Conservation (phyloP, 768 basidiomycete genomes). For the Megacollybia marginata region DNA sequence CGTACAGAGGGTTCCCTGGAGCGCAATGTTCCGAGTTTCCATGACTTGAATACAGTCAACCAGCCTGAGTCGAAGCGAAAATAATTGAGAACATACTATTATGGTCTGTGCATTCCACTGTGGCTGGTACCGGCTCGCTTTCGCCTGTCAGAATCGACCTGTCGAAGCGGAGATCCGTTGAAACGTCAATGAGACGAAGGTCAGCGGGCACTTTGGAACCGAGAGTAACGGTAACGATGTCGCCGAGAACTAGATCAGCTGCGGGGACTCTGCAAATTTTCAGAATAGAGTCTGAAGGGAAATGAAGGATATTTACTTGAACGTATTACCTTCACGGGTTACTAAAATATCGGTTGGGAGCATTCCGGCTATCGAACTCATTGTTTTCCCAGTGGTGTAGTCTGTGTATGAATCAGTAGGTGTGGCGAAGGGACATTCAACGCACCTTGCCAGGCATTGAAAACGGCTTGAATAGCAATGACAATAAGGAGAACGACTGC, state of each 20-base stretch:
- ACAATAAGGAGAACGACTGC: slow-evolving; percentile 47
- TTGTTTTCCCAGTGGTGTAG: slow-evolving; percentile 40
- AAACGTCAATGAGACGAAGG: slow-evolving; percentile 51
- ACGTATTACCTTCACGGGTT: slow-evolving; percentile 38
- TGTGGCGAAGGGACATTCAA: no score
- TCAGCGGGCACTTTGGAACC: slow-evolving; percentile 72
- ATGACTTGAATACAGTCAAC: not conserved
- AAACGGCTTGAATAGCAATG: slow-evolving; percentile 27
- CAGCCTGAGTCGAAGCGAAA: not conserved
- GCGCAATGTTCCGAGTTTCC: not conserved
- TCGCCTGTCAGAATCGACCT: slow-evolving; percentile 62
- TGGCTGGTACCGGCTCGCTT: slow-evolving; percentile 26
- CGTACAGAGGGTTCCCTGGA: slow-evolving; percentile 30
- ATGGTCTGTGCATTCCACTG: slow-evolving; percentile 25
- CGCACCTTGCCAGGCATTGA: slow-evolving; percentile 39
- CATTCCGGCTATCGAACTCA: slow-evolving; percentile 59
- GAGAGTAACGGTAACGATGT: slow-evolving; percentile 53
- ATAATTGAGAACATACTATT: slow-evolving; percentile 18
- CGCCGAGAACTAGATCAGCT: slow-evolving; percentile 59
- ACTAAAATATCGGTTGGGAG: slow-evolving; percentile 60
- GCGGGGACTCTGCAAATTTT: slow-evolving; percentile 39
- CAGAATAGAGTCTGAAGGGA: slow-evolving; percentile 1
- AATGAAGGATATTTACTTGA: slow-evolving; percentile 12
- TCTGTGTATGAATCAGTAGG: not conserved
- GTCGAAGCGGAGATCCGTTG: slow-evolving; percentile 53